phyloP scores from a whole-genome alignment of 176 grass and related monocot species.

The sorghum (Sorghum bicolor) region Sorghum_bicolor_NCBIv3 NC_012873.2:67776001-67776500 shows the following conservation, averaged over 20 bases:
- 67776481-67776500: constrained; percentile 12
- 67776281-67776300: background rate
- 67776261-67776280: background rate
- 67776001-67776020: background rate
- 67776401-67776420: background rate
- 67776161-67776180: background rate
- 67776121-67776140: background rate
- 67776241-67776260: constrained; percentile 29
- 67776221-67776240: constrained; percentile 26
- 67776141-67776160: background rate
- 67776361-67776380: background rate
- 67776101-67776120: background rate
- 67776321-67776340: background rate
- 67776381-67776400: background rate
- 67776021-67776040: background rate
- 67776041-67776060: background rate
- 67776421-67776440: background rate
- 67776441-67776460: constrained; percentile 13
- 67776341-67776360: background rate
- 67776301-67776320: constrained; percentile 5
- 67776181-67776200: background rate
- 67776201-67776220: background rate
- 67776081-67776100: background rate
- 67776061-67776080: background rate
- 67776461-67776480: background rate